These are phyloP conservation scores for Hydrangea macrophylla DNA, from an alignment of 148 eudicot species.

Conservation along the genomic window DNA sequence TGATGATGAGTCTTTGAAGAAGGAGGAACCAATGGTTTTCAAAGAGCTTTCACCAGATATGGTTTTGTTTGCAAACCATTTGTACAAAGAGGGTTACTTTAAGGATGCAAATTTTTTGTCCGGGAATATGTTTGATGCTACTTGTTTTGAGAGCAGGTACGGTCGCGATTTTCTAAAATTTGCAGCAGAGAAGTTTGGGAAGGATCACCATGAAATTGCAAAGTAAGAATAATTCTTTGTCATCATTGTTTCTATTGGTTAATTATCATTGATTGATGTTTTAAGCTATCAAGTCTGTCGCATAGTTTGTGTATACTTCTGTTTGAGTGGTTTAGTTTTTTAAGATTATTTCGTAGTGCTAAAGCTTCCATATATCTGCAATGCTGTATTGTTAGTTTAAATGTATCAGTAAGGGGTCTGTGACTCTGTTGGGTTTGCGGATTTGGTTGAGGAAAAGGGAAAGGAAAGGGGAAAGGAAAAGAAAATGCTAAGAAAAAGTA, in stretches of 20 bases:
- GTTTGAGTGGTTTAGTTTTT: not conserved
- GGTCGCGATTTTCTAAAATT: conserved; percentile 50
- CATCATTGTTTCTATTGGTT: not conserved
- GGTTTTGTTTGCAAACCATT: conserved; percentile 38
- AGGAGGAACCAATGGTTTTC: conserved; percentile 28
- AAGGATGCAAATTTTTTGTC: conserved; percentile 42
- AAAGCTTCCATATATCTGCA: not conserved
- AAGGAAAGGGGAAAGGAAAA: too few relatives aligned
- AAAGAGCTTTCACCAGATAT: conserved; percentile 54
- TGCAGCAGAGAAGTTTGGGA: conserved; percentile 63
- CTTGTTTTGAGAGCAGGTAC: conserved; percentile 47
- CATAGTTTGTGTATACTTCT: not conserved
- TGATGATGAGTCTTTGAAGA: conserved; percentile 10
- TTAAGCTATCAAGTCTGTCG: not conserved
- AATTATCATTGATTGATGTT: not conserved
- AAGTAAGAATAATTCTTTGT: conserved; percentile 34
- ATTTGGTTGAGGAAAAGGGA: too few relatives aligned
- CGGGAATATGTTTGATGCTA: conserved; percentile 35
- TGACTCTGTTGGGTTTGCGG: too few relatives aligned
- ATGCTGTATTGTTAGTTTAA: not conserved
- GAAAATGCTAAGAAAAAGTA: too few relatives aligned
- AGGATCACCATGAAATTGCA: conserved; percentile 50
- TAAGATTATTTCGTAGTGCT: not conserved
- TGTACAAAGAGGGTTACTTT: conserved; percentile 54
- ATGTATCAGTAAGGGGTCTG: too few relatives aligned